Evolutionary conservation across 257 asterid species (phyloP).

Genomic region (Jasminum sambac): DNA sequence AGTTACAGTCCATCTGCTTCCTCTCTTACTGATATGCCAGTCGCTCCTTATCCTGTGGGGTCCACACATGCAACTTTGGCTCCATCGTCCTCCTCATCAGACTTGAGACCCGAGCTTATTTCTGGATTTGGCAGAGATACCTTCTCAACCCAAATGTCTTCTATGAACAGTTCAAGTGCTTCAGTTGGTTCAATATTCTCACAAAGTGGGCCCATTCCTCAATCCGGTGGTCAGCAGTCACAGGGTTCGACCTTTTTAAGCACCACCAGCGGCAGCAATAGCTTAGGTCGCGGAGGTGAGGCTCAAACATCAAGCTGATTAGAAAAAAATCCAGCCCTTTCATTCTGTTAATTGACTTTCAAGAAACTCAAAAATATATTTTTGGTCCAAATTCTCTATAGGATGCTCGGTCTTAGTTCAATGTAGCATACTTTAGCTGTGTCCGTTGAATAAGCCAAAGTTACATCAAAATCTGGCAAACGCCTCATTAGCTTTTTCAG

Average conservation of each 20-base stretch:
- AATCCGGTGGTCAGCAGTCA: constrained; percentile 30
- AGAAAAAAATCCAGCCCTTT: constrained; percentile 19
- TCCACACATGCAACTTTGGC: constrained; percentile 69
- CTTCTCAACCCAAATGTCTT: constrained; percentile 39
- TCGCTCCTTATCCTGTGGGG: constrained; percentile 89
- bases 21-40: constrained; percentile 87
- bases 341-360: constrained; percentile 29
- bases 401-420: constrained; percentile 35
- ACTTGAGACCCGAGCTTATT: constrained; percentile 45
- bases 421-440: constrained; percentile 38
- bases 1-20: constrained; percentile 89
- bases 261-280: constrained; percentile 22
- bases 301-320: constrained; percentile 55
- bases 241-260: constrained; percentile 31
- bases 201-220: constrained; percentile 42
- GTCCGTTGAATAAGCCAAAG: constrained; percentile 47
- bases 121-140: constrained; percentile 38
- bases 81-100: constrained; percentile 61
- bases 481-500: constrained; percentile 32
- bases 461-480: constrained; percentile 1
- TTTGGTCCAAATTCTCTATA: constrained; percentile 41
- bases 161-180: constrained; percentile 42
- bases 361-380: constrained; percentile 20
- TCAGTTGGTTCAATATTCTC: constrained; percentile 54
- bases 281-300: constrained; percentile 45